A percentile compares a stretch with the other conserved stretches of the same genome.
Evolutionary conservation across 306 rosid species (phyloP).

Genomic region (Lathyrus aphaca): DNA sequence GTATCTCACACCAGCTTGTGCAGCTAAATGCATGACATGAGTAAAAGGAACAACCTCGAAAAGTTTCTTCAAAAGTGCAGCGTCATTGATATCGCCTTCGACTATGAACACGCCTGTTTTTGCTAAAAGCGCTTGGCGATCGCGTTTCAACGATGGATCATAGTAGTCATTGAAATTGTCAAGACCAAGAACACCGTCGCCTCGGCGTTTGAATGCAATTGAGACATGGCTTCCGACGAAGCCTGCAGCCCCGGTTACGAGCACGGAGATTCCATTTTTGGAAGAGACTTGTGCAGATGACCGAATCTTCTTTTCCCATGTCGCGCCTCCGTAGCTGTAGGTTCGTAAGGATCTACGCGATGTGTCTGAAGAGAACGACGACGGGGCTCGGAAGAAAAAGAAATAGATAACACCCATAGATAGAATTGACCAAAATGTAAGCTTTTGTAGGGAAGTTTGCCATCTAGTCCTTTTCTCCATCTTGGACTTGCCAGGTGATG

Average conservation of each 20-base stretch:
- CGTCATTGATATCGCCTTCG: constrained; percentile 23
- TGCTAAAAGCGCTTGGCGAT: constrained; percentile 2
- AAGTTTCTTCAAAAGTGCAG: not conserved
- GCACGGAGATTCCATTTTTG: not conserved
- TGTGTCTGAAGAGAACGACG: constrained; percentile 1
- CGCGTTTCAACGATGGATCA: constrained; percentile 2
- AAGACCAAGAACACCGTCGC: constrained; percentile 15
- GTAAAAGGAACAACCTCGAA: constrained; percentile 12
- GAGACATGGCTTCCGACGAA: constrained; percentile 22
- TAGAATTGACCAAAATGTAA: constrained; percentile 6
- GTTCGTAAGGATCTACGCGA: constrained; percentile 7
- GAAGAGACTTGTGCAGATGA: not conserved
- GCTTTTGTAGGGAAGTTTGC: not conserved
- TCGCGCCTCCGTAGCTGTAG: constrained; percentile 1
- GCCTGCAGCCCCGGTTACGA: constrained; percentile 19
- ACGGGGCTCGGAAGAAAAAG: constrained; percentile 16
- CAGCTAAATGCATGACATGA: constrained; percentile 27
- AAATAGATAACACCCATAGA: not conserved
- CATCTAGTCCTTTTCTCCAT: constrained; percentile 17
- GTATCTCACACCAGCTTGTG: constrained; percentile 33
- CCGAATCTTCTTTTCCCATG: constrained; percentile 7
- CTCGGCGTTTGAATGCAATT: not conserved
- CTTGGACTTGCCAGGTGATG: constrained; percentile 24
- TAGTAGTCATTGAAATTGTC: constrained; percentile 33
- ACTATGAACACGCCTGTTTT: constrained; percentile 1